Evolutionary conservation across 345 rosid species (phyloP).

Genomic region (Hypericum androsaemum): DNA sequence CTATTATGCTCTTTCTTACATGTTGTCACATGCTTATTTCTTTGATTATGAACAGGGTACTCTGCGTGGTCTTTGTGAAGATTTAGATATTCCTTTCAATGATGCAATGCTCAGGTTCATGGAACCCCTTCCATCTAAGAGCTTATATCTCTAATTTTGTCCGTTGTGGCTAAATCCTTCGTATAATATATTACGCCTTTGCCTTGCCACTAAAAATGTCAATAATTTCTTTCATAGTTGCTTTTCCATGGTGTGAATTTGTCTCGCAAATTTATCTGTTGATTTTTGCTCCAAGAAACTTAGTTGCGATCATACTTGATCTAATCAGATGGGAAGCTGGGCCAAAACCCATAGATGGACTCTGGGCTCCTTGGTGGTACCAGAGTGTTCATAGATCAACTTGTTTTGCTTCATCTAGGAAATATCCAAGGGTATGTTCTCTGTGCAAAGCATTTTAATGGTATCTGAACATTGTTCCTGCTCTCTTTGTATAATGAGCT

Average conservation of each 20-base stretch:
- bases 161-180: too few species aligned
- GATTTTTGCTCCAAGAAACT: not conserved
- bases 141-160: not conserved
- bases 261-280: not conserved
- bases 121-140: conserved; percentile 1
- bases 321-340: conserved; percentile 79
- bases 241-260: not conserved
- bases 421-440: conserved; percentile 48
- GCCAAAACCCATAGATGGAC: conserved; percentile 72
- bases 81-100: conserved; percentile 67
- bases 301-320: conserved; percentile 1
- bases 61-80: conserved; percentile 63
- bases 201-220: not conserved
- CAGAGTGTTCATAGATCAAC: conserved; percentile 53
- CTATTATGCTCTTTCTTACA: not conserved
- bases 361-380: conserved; percentile 93
- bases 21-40: not conserved
- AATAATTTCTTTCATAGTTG: not conserved
- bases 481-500: not conserved
- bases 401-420: conserved; percentile 37
- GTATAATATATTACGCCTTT: not conserved
- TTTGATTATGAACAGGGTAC: conserved; percentile 40
- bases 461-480: not conserved
- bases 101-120: conserved; percentile 63
- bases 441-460: conserved; percentile 1